Evolutionary conservation across 2,329 filamentous ascomycete species (phyloP), one percentile per base, ranked within the genome.

Genomic region (Camillea tinctor): DNA sequence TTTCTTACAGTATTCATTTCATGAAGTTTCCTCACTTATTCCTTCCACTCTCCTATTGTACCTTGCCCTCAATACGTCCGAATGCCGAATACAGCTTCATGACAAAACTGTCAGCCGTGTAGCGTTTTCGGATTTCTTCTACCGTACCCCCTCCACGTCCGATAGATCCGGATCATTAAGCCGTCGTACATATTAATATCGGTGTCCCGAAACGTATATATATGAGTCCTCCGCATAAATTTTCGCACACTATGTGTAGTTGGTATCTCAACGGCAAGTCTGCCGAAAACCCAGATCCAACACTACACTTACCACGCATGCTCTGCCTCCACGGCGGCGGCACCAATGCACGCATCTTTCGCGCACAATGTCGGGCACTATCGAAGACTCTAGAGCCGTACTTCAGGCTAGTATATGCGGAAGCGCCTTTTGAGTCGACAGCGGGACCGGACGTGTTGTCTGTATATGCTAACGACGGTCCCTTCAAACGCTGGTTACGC

Each of bases 321-420:
- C 87, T 93, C 66, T 93, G 89, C 75, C 85, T 93, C n/a, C 90
- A 93, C 74, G 90, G 90, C 71, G 90, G 90, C 68, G 90, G 90
- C 62, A 86, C 88, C 64, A 92, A 89, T 69, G 87, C 82, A n/a
- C 71, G 80, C 49, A 85, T 92, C 72, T 93, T 93, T 77, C 78
- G 81, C 62, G 73, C 82, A 11, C 90, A 93, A 76, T 85, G 86
- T 66, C 89, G 90, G 63, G 77, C 77, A 64, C 67, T 84, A 57
- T 65, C 71, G 26, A 72, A 70, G 23, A 52, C 49, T 57, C 82
- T 92, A 0, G 71, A 75, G 51, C 73, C 80, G 6, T 74, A 81
- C 52, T 92, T 92, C 73, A 86, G 90, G 49, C 81, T 93, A 64
- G 86, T 90, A 69, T 94, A 89, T 76, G 86, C 84, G 64, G 85